Conservation (phyloP, 2,329 filamentous ascomycete species). For the Phaeosphaeriaceae sp. region DNA sequence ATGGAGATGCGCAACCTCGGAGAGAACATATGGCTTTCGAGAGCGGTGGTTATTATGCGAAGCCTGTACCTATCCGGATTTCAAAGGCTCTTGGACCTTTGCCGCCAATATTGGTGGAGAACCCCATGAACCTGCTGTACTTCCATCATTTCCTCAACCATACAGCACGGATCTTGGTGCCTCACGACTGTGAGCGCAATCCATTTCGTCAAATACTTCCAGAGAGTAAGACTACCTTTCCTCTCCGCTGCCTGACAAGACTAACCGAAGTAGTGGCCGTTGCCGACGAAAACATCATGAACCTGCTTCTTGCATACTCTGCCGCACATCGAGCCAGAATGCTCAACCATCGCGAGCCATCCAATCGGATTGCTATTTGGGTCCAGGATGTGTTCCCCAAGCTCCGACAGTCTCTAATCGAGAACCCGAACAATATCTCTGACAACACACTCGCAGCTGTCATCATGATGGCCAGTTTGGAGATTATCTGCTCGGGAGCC, state of each 20-base stretch:
- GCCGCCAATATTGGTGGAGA: slow-evolving; percentile 66
- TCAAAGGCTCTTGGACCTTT: slow-evolving; percentile 64
- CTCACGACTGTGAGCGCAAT: slow-evolving; percentile 68
- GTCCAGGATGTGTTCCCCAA: slow-evolving; percentile 80
- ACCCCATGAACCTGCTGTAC: slow-evolving; percentile 81
- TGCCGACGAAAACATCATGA: slow-evolving; percentile 73
- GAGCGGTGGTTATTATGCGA: slow-evolving; percentile 72
- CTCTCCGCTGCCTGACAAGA: background rate
- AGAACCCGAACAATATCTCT: slow-evolving; percentile 61
- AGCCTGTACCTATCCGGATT: slow-evolving; percentile 70
- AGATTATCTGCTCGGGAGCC: slow-evolving; percentile 81
- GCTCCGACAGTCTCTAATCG: slow-evolving; percentile 69
- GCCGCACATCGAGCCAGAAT: slow-evolving; percentile 83
- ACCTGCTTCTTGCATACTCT: slow-evolving; percentile 80
- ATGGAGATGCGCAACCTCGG: slow-evolving; percentile 46
- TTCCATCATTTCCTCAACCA: slow-evolving; percentile 80
- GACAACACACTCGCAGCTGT: slow-evolving; percentile 79
- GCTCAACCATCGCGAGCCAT: slow-evolving; percentile 75
- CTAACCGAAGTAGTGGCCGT: slow-evolving; percentile 64
- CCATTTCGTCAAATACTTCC: slow-evolving; percentile 68
- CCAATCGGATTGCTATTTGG: slow-evolving; percentile 79
- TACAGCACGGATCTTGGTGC: slow-evolving; percentile 71
- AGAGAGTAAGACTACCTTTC: slow-evolving; percentile 58
- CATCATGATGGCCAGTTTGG: slow-evolving; percentile 83
- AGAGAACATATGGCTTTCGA: slow-evolving; percentile 62